phyloP scores from a whole-genome alignment of 805 yeast species.

The Sporopachydermia lactativora region DNA sequence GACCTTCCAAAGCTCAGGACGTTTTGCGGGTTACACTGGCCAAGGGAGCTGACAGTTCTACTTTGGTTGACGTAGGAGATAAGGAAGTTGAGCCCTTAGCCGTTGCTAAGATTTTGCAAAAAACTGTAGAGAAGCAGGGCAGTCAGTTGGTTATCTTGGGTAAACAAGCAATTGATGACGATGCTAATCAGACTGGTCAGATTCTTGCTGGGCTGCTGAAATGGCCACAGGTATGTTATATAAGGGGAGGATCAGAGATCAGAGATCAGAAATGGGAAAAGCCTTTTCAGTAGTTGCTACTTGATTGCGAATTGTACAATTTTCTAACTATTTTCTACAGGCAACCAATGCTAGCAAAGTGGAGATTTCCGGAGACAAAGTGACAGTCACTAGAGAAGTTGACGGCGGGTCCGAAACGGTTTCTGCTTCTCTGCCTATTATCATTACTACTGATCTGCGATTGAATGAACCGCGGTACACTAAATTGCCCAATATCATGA shows the following conservation, averaged over 20 bases:
- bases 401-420: constrained; percentile 91
- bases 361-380: constrained; percentile 30
- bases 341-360: constrained; percentile 85
- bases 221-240: constrained; percentile 65
- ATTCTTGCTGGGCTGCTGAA: constrained; percentile 85
- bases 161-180: constrained; percentile 95
- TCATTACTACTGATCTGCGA: constrained; percentile 87
- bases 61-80: constrained; percentile 68
- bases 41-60: constrained; percentile 83
- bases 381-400: constrained; percentile 76
- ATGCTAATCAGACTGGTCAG: constrained; percentile 90
- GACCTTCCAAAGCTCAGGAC: constrained; percentile 78
- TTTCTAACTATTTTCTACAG: constrained; percentile 3
- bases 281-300: no score
- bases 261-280: no score
- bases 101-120: constrained; percentile 73
- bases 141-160: constrained; percentile 82
- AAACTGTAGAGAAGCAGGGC: constrained; percentile 53
- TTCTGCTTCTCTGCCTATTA: constrained; percentile 63
- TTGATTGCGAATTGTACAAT: neutral
- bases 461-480: constrained; percentile 93
- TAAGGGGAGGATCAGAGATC: no score
- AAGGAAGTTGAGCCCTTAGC: constrained; percentile 66
- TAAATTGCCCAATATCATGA: constrained; percentile 93
- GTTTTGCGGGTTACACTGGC: constrained; percentile 82